Conservation (phyloP, 139 green algal species). For the Volvox africanus region DNA sequence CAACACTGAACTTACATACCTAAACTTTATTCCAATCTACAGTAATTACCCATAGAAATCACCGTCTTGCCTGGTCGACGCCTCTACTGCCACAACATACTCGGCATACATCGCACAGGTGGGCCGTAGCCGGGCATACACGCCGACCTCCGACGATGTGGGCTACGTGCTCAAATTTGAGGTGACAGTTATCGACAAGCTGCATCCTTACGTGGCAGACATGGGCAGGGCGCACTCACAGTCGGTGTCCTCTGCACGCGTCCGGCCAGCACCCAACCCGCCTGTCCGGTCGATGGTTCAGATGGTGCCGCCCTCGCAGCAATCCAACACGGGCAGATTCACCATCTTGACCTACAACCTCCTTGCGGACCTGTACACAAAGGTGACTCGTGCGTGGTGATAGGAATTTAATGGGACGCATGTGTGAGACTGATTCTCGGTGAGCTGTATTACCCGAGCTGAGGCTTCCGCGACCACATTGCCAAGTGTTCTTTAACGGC, state of each 20-base stretch:
- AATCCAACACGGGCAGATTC: slow-evolving; percentile 77
- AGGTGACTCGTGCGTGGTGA: slow-evolving; percentile 55
- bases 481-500: too few species aligned
- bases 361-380: slow-evolving; percentile 97
- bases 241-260: slow-evolving; percentile 78
- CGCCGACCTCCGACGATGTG: slow-evolving; percentile 87
- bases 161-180: slow-evolving; percentile 93
- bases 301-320: slow-evolving; percentile 59
- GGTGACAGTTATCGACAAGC: slow-evolving; percentile 61
- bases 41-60: too few species aligned
- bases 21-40: too few species aligned
- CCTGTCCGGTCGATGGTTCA: slow-evolving; percentile 81
- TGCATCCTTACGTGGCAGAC: slow-evolving; percentile 54
- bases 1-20: too few species aligned
- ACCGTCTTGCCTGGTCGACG: too few species aligned
- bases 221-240: slow-evolving; percentile 50
- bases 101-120: slow-evolving; percentile 68
- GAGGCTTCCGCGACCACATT: too few species aligned
- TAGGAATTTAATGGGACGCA: too few species aligned
- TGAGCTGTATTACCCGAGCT: too few species aligned
- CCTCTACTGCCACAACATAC: not conserved
- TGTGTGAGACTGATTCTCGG: too few species aligned
- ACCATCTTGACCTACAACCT: slow-evolving; percentile 98
- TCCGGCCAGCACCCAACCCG: slow-evolving; percentile 83
- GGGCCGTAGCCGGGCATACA: slow-evolving; percentile 78